phyloP scores from a whole-genome alignment of 2,329 filamentous ascomycete genomes.

The Diaporthe ampelina region DNA sequence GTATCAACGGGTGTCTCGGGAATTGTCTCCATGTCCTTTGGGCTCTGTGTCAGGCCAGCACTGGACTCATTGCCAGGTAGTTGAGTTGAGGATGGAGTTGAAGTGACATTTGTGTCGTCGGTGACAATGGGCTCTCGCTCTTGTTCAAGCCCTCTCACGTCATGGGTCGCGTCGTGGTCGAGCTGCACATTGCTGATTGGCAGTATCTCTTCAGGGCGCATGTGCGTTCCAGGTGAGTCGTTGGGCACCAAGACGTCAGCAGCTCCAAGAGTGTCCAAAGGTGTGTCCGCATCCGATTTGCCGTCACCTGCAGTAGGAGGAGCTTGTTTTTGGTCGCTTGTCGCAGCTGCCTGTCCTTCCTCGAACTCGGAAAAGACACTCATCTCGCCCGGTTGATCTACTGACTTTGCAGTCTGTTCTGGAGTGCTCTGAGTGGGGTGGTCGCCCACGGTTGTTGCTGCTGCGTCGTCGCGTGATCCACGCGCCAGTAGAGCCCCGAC shows the following conservation, averaged over 20 bases:
- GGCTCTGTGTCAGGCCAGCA: constrained; percentile 41
- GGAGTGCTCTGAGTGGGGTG: neutral
- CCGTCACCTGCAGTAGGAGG: constrained; percentile 1
- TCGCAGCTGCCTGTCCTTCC: constrained; percentile 31
- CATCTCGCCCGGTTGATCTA: neutral
- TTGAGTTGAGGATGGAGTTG: neutral
- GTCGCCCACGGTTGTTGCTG: neutral
- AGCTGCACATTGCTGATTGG: constrained; percentile 17
- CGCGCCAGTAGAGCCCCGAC: constrained; percentile 45
- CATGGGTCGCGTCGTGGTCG: constrained; percentile 24
- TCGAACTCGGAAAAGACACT: neutral
- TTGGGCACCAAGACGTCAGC: constrained; percentile 46
- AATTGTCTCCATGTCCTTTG: constrained; percentile 41
- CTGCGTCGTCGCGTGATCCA: constrained; percentile 35
- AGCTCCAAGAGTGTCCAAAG: constrained; percentile 43
- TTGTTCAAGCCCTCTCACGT: neutral
- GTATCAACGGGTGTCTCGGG: constrained; percentile 43
- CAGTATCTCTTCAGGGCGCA: constrained; percentile 3
- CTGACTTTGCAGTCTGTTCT: neutral
- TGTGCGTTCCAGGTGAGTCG: constrained; percentile 43
- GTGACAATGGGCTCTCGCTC: neutral
- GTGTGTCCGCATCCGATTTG: constrained; percentile 48
- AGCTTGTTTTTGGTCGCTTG: neutral
- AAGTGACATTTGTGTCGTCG: neutral
- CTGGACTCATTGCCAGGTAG: neutral